Evolutionary conservation across 495 filamentous ascomycete species (phyloP).

Genomic region (Bombardia bombarda): DNA sequence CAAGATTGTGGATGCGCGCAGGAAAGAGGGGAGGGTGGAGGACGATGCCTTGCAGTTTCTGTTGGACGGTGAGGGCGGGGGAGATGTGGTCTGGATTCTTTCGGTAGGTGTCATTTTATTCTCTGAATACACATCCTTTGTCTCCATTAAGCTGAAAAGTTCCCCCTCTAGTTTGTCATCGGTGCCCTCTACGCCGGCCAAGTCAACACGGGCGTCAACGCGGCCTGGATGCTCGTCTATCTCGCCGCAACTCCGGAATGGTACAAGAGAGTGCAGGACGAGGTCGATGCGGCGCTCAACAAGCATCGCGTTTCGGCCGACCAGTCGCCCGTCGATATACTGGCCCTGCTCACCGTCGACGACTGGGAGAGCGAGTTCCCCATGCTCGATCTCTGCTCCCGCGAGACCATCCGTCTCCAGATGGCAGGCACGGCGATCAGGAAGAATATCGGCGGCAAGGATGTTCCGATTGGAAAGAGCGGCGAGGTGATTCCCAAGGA

Average conservation of each 20-base stretch:
- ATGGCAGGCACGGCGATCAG: conserved; percentile 22
- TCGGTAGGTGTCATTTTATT: conserved; percentile 3
- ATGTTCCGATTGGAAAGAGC: conserved; percentile 25
- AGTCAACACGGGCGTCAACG: conserved; percentile 38
- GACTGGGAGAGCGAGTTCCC: conserved; percentile 42
- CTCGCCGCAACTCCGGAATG: conserved; percentile 33
- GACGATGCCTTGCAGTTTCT: conserved; percentile 41
- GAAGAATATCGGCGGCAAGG: conserved; percentile 29
- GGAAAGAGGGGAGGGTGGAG: conserved; percentile 23
- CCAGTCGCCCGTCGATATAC: conserved; percentile 28
- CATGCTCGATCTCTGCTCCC: conserved; percentile 32
- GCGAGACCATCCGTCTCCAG: conserved; percentile 36
- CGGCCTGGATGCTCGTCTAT: conserved; percentile 30
- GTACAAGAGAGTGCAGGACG: conserved; percentile 27
- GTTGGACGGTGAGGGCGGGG: conserved; percentile 33
- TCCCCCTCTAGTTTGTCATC: conserved; percentile 25
- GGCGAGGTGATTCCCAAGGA: conserved; percentile 36
- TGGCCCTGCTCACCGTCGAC: conserved; percentile 29
- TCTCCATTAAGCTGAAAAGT: neutral
- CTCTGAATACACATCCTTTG: neutral
- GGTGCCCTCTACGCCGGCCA: conserved; percentile 28
- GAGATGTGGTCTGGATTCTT: conserved; percentile 13
- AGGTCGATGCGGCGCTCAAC: conserved; percentile 29
- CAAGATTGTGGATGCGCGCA: conserved; percentile 29
- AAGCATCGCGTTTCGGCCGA: conserved; percentile 23